A percentile compares a stretch with the other conserved stretches of the same genome.
phyloP scores from a whole-genome alignment of 495 filamentous ascomycete genomes.

The Daldinia caldariorum region DNA sequence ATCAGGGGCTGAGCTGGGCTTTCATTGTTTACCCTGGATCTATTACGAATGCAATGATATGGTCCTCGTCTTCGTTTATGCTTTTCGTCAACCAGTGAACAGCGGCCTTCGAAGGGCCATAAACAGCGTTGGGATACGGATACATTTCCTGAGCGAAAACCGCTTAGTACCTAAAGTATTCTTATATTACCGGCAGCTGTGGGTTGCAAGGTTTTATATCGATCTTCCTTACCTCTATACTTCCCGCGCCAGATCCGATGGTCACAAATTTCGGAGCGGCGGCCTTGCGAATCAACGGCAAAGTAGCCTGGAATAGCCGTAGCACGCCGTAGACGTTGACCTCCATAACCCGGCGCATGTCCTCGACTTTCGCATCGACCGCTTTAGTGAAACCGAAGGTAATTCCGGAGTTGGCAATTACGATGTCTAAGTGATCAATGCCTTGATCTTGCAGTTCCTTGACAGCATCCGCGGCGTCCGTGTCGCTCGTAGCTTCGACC shows the following conservation, averaged over 20 bases:
- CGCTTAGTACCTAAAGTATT: conserved; percentile 1
- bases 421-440: conserved; percentile 15
- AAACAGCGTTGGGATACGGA: conserved; percentile 44
- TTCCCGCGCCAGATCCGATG: conserved; percentile 6
- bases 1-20: not conserved
- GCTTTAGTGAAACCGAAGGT: not conserved
- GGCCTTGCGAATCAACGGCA: conserved; percentile 5
- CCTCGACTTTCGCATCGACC: conserved; percentile 1
- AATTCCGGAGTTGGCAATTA: conserved; percentile 19
- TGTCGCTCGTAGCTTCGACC: conserved; percentile 6
- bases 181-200: conserved; percentile 3
- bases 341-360: not conserved
- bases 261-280: conserved; percentile 7
- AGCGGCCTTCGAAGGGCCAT: conserved; percentile 49
- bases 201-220: not conserved
- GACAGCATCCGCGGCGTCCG: not conserved
- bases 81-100: conserved; percentile 48
- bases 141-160: conserved; percentile 14
- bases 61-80: conserved; percentile 46
- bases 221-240: conserved; percentile 5
- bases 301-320: conserved; percentile 20
- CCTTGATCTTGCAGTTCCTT: conserved; percentile 7
- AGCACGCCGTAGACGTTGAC: conserved; percentile 13
- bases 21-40: conserved; percentile 26
- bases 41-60: conserved; percentile 46